Conservation (phyloP, 2,329 filamentous ascomycete species). For the Monosporascus sp. region DNA sequence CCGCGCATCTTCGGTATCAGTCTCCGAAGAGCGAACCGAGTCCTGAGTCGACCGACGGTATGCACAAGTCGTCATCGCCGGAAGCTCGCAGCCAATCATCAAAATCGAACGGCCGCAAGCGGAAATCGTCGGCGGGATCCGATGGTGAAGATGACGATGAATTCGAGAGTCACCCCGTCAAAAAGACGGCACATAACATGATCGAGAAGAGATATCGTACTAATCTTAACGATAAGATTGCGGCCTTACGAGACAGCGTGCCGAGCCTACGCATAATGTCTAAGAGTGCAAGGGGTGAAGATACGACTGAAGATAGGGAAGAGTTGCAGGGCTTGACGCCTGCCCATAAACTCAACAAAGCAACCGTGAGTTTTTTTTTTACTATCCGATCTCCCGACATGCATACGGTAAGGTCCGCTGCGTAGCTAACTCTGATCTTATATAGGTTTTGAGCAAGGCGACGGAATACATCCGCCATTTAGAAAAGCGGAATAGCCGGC, state of each 20-base stretch:
- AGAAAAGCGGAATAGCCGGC: slow-evolving; percentile 80
- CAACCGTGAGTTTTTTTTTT: slow-evolving; percentile 55
- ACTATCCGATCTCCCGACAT: background rate
- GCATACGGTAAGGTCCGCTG: background rate
- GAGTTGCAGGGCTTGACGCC: slow-evolving; percentile 78
- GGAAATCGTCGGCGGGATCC: slow-evolving; percentile 62
- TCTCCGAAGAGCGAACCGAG: slow-evolving; percentile 55
- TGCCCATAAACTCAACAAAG: slow-evolving; percentile 94
- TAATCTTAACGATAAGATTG: slow-evolving; percentile 96
- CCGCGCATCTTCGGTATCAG: slow-evolving; percentile 55
- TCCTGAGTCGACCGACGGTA: slow-evolving; percentile 50
- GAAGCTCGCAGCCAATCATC: slow-evolving; percentile 43
- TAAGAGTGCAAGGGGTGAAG: slow-evolving; percentile 64
- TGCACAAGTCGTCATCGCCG: slow-evolving; percentile 54
- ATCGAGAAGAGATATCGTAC: slow-evolving; percentile 96
- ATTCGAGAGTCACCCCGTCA: slow-evolving; percentile 54
- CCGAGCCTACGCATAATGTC: slow-evolving; percentile 83
- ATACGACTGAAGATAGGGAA: slow-evolving; percentile 69
- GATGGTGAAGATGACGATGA: slow-evolving; percentile 57
- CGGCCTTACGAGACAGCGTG: slow-evolving; percentile 84
- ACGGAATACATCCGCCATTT: slow-evolving; percentile 94
- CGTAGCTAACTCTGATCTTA: slow-evolving; percentile 9
- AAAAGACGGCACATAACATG: slow-evolving; percentile 97
- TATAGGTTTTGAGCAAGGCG: slow-evolving; percentile 77
- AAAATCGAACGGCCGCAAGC: slow-evolving; percentile 52